Base-by-base conservation (phyloP, 768 basidiomycete species). In the Tulasnella sp. region DNA sequence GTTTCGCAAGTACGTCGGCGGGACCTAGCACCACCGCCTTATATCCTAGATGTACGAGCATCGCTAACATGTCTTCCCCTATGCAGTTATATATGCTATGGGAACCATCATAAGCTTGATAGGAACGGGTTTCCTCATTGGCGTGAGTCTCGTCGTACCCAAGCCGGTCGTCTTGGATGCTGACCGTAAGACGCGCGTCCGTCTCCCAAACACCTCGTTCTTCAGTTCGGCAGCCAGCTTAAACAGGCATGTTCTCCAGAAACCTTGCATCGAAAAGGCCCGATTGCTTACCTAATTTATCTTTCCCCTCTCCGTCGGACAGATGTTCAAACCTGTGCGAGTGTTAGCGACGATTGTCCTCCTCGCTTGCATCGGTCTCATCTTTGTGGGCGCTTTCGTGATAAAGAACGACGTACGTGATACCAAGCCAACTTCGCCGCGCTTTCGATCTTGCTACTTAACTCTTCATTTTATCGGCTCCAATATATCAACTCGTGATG, bases 321-420 rank as follows among this genome's bases (percentile, higher is more conserved):
- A 94, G 93, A 95, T 95, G 94, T 96, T 96, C 86, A 95, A 95
- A 80, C 91, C 94, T 66, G 86, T 96, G 26, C 92, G 95, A 67
- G 80, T 96, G 6, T 81, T 92, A 22, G 94, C 95, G 2, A 88
- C 92, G 1, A 79, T 94, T 73, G 78, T 95, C 40, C 87, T 96
- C 79, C 78, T 98, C 14, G 90, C 80, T 0, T 88, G 90, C 17
- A 92, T 97, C 74, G 90, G 80, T 9, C 85, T 96, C 74, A 89
- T 94, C 67, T 94, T 96, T 72, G 85, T 97, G 34, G 88, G 87
- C 32, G 95, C 94, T 0, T 95, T 95, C 79, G 91, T 90, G 19
- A 78, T 94, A 22, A 19, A 76, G 36, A 92, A 83, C 77, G 88
- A 76, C 34, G 75, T 92, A 75, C 82, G 91, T 90, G 34, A 4